A percentile compares a stretch with the other conserved stretches of the same genome.
Evolutionary conservation across 495 filamentous ascomycete genomes (phyloP).

Genomic region (Hyaloscypha bicolor): DNA sequence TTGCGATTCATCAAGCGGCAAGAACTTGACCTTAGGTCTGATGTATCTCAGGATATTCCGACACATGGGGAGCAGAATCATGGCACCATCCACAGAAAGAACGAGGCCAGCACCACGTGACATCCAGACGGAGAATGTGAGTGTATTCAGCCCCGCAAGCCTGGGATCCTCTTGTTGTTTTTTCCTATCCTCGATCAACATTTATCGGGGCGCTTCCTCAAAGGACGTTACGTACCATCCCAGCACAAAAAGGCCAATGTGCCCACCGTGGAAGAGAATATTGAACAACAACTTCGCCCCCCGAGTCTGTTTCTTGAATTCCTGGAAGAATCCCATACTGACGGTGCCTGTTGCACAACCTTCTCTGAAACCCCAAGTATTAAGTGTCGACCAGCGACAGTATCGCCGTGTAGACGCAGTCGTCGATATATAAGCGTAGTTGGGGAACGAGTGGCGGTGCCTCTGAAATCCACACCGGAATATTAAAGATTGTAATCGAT

Average conservation of each 20-base stretch:
- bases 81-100: slow-evolving; percentile 77
- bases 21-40: slow-evolving; percentile 82
- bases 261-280: slow-evolving; percentile 80
- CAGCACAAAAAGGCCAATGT: slow-evolving; percentile 77
- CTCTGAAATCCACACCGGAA: slow-evolving; percentile 4
- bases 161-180: slow-evolving; percentile 68
- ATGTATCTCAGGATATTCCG: slow-evolving; percentile 81
- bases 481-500: slow-evolving; percentile 25
- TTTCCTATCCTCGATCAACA: slow-evolving; percentile 58
- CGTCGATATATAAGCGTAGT: slow-evolving; percentile 19
- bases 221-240: slow-evolving; percentile 73
- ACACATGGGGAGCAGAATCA: slow-evolving; percentile 95
- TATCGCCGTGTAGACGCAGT: slow-evolving; percentile 28
- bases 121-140: slow-evolving; percentile 90
- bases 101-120: slow-evolving; percentile 89
- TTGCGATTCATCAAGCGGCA: slow-evolving; percentile 91
- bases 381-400: slow-evolving; percentile 50
- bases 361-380: slow-evolving; percentile 22
- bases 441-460: slow-evolving; percentile 23
- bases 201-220: not conserved
- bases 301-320: slow-evolving; percentile 61
- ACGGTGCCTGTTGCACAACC: not conserved
- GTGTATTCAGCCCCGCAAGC: slow-evolving; percentile 75
- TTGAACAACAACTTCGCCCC: slow-evolving; percentile 76
- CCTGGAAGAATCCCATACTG: slow-evolving; percentile 23